phyloP scores from a whole-genome alignment of 2,329 filamentous ascomycete genomes.

The Paramyrothecium roridum region DNA sequence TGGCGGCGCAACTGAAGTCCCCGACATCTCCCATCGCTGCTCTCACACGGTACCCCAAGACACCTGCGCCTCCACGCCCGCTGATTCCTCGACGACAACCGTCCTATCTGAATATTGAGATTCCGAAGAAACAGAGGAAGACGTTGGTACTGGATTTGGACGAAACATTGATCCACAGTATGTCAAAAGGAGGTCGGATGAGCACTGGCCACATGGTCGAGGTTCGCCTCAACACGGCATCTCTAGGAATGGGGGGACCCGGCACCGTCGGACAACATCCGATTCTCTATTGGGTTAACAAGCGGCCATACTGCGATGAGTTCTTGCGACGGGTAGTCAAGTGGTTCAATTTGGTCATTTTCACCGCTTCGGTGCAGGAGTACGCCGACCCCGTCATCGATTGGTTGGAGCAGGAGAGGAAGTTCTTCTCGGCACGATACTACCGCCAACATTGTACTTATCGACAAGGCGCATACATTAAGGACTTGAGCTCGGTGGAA shows the following conservation, averaged over 20 bases:
- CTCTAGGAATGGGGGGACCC: constrained; percentile 64
- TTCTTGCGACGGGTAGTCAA: constrained; percentile 90
- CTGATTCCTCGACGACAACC: constrained; percentile 86
- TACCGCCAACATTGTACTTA: constrained; percentile 98
- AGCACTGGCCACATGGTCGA: constrained; percentile 98
- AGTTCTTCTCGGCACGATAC: constrained; percentile 91
- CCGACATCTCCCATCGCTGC: constrained; percentile 78
- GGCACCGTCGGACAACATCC: constrained; percentile 77
- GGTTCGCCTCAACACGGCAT: constrained; percentile 77
- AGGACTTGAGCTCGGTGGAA: constrained; percentile 93
- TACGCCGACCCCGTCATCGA: constrained; percentile 99
- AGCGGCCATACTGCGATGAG: constrained; percentile 93
- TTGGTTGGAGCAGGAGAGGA: constrained; percentile 94
- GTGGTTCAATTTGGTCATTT: constrained; percentile 97
- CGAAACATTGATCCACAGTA: constrained; percentile 96
- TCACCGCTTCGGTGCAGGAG: constrained; percentile 96
- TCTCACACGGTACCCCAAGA: constrained; percentile 86
- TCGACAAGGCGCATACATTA: constrained; percentile 94
- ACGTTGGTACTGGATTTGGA: constrained; percentile 94
- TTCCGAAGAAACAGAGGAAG: constrained; percentile 68
- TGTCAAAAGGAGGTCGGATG: constrained; percentile 94
- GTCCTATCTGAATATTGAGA: constrained; percentile 70
- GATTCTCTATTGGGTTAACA: constrained; percentile 98
- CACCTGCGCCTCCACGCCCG: constrained; percentile 83
- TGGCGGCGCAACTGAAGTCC: constrained; percentile 85